A percentile compares a stretch with the other conserved stretches of the same genome.
phyloP scores from a whole-genome alignment of 139 green algal genomes.

The Chlorella sp. region DNA sequence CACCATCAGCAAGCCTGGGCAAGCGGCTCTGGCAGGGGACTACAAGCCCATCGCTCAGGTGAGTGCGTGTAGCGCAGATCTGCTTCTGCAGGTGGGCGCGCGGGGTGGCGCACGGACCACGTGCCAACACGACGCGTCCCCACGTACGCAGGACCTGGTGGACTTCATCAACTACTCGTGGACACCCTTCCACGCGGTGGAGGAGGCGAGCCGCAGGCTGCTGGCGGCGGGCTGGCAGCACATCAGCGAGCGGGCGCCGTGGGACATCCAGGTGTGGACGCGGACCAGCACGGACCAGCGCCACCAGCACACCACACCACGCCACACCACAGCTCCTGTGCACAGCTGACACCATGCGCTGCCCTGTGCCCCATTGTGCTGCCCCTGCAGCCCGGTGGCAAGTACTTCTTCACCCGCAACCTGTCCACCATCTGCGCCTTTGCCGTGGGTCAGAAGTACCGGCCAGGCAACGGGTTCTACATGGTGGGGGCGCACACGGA shows the following conservation, averaged over 20 bases:
- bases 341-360: neutral
- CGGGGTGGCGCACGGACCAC: neutral
- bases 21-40: neutral
- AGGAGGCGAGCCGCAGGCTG: conserved; percentile 55
- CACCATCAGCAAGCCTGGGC: neutral
- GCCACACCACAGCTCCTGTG: too few species aligned
- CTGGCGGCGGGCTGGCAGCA: conserved; percentile 60
- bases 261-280: conserved; percentile 41
- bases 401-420: conserved; percentile 97
- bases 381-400: conserved; percentile 38
- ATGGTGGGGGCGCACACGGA: conserved; percentile 95
- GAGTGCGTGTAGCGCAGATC: neutral
- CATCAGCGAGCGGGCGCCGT: conserved; percentile 65
- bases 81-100: neutral
- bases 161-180: conserved; percentile 69
- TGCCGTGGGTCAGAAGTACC: conserved; percentile 72
- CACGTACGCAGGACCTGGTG: conserved; percentile 29
- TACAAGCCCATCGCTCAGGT: conserved; percentile 10
- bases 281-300: too few species aligned
- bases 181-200: conserved; percentile 74
- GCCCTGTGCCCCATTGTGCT: neutral
- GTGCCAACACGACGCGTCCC: neutral
- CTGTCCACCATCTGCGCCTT: conserved; percentile 90
- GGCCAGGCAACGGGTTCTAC: conserved; percentile 79
- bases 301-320: too few species aligned